Evolutionary conservation across 306 rosid species (phyloP).

Genomic region (Prunus dulcis): DNA sequence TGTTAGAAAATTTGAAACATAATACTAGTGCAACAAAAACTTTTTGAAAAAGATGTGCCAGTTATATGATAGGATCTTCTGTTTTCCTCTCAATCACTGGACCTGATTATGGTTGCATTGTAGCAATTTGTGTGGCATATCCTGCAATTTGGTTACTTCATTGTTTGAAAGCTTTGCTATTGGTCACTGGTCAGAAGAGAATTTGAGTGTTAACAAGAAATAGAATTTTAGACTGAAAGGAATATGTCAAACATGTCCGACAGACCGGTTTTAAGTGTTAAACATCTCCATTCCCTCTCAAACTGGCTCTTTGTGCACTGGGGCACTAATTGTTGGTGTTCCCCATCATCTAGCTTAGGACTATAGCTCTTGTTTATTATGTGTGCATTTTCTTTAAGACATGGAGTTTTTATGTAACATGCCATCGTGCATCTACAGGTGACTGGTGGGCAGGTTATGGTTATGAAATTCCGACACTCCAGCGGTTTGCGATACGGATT

Average conservation of each 20-base stretch:
- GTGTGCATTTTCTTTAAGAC: neutral
- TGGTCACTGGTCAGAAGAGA: too few species aligned
- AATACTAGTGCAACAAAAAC: neutral
- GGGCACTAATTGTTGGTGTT: neutral
- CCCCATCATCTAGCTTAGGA: neutral
- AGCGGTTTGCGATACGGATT: slow-evolving; percentile 61
- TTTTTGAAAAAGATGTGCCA: neutral
- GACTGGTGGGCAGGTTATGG: slow-evolving; percentile 86
- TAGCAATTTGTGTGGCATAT: too few species aligned
- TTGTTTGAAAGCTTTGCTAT: too few species aligned
- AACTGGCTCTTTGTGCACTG: neutral
- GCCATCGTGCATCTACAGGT: slow-evolving; percentile 32
- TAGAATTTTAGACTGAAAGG: too few species aligned
- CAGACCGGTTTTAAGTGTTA: neutral
- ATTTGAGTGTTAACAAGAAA: too few species aligned
- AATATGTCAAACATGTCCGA: neutral
- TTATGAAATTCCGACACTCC: slow-evolving; percentile 61
- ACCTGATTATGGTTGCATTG: neutral
- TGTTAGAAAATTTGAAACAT: neutral
- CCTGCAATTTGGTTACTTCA: neutral
- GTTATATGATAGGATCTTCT: neutral
- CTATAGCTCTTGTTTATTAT: neutral
- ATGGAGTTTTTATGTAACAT: slow-evolving; percentile 3
- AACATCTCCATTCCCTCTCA: neutral
- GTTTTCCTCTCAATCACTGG: neutral